phyloP scores from a whole-genome alignment of 176 grass and related monocot genomes.

The Poa pratensis region DNA sequence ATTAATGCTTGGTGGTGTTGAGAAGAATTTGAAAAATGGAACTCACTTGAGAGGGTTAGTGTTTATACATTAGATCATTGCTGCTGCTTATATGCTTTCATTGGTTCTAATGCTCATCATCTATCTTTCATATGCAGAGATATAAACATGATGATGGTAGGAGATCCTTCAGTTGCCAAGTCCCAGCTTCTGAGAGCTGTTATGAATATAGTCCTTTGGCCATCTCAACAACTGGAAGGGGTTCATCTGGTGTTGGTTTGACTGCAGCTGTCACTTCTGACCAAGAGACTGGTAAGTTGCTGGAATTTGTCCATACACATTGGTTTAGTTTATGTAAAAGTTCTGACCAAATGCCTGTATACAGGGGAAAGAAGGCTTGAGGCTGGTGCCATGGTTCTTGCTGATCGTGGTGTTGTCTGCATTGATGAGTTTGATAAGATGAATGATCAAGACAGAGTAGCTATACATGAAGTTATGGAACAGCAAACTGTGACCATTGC shows the following conservation, averaged over 20 bases:
- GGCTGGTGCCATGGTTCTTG: slow-evolving; percentile 99
- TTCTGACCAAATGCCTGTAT: slow-evolving; percentile 20
- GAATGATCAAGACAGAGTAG: slow-evolving; percentile 96
- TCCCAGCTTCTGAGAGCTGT: slow-evolving; percentile 94
- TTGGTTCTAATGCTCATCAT: neutral
- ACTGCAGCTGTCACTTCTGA: slow-evolving; percentile 96
- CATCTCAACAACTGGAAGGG: slow-evolving; percentile 94
- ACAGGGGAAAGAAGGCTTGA: slow-evolving; percentile 98
- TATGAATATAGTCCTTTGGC: slow-evolving; percentile 95
- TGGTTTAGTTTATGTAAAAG: neutral
- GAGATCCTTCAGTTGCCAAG: slow-evolving; percentile 98
- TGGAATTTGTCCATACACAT: neutral
- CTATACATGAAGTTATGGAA: slow-evolving; percentile 99
- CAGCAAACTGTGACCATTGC: slow-evolving; percentile 98
- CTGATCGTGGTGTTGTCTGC: slow-evolving; percentile 91
- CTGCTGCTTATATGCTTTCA: slow-evolving; percentile 13
- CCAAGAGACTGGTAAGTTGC: slow-evolving; percentile 86
- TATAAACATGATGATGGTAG: slow-evolving; percentile 99
- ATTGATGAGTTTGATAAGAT: slow-evolving; percentile 99
- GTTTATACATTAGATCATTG: slow-evolving; percentile 11
- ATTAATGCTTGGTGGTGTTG: slow-evolving; percentile 95
- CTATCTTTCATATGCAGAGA: slow-evolving; percentile 62
- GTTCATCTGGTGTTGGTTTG: slow-evolving; percentile 97
- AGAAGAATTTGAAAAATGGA: slow-evolving; percentile 98
- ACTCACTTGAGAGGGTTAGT: slow-evolving; percentile 98